Evolutionary conservation across 192 early-diverging fungal species (phyloP), one percentile per base, ranked within the genome.

Genomic region (Lobulomyces angularis): DNA sequence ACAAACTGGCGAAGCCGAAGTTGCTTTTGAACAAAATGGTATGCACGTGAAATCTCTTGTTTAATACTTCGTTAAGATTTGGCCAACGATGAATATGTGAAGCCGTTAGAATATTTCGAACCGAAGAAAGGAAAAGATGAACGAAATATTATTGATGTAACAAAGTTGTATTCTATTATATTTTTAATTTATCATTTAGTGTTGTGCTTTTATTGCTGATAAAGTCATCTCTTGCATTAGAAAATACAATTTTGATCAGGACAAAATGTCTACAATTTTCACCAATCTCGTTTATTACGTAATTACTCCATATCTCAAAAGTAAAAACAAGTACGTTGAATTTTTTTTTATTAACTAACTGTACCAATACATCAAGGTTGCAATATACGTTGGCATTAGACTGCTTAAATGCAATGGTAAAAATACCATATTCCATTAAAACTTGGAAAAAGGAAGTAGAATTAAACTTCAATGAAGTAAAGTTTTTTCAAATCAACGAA

Each of bases 211-310:
- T 52, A 32, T 79, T 35, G 50, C 73, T 27, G 41, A 20, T 14
- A 11, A 51, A 5, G 73, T 86, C 1, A 65, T 91, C 8, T 80
- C 88, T 5, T 70, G 71, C 38, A 35, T 91, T 21, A 54, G 79
- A 17, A 59, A 59, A n/a, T 53, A 83, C 34, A 45, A 88, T 23
- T 67, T 63, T 5, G 88, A 91, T 46, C 78, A 80, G 36, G 85
- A 88, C 48, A 61, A 73, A 1, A 68, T 81, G 32, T 61, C 77
- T 23, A 56, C 59, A 2, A 43, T 81, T 0, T 38, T 82, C 3
- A 67, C 64, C 9, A 87, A 84, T 46, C 23, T 88, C n/a, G 73
- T 87, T 52, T 86, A 91, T 47, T 87, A 88, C 61, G 68, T 83
- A 19, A 66, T 88, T 19, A 69, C 58, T 0, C 84, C 86, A 18